Evolutionary conservation across 106 monocot species (phyloP).

Genomic region (Triglochin maritima): DNA sequence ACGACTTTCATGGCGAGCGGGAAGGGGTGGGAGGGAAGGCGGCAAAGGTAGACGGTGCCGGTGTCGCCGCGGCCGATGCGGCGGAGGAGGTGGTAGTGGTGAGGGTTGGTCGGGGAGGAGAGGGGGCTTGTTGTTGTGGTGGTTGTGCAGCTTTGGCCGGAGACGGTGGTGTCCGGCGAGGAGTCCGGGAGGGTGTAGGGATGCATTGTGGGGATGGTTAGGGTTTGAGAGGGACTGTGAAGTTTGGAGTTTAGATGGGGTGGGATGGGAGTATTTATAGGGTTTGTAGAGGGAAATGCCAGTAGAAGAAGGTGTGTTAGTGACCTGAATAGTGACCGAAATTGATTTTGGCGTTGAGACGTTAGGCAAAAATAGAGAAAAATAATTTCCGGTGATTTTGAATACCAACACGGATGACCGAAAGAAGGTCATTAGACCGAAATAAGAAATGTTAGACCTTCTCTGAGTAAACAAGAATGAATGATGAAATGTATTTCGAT

Average conservation of each 20-base stretch:
- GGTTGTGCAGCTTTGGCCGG: neutral
- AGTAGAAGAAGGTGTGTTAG: too few species aligned
- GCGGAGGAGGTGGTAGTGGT: constrained; percentile 65
- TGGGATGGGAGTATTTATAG: neutral
- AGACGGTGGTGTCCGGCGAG: constrained; percentile 9
- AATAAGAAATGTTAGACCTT: too few species aligned
- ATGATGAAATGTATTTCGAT: too few species aligned
- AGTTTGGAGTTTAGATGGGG: neutral
- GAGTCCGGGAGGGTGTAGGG: constrained; percentile 26
- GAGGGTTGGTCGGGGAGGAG: constrained; percentile 22
- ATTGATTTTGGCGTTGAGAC: too few species aligned
- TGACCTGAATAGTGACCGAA: too few species aligned
- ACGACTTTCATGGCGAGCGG: constrained; percentile 69
- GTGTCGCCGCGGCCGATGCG: constrained; percentile 75
- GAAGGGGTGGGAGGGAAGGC: constrained; percentile 9
- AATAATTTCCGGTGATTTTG: too few species aligned
- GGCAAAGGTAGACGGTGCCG: constrained; percentile 86
- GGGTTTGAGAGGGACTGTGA: neutral
- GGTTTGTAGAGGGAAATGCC: too few species aligned
- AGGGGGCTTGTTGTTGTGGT: neutral
- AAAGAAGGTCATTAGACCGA: too few species aligned
- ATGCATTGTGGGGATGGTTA: constrained; percentile 7
- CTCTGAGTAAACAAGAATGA: too few species aligned
- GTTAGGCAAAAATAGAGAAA: too few species aligned
- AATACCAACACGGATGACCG: too few species aligned